Evolutionary conservation across 1,284 basidiomycete genomes (phyloP).

Genomic region (Flammula alnicola): DNA sequence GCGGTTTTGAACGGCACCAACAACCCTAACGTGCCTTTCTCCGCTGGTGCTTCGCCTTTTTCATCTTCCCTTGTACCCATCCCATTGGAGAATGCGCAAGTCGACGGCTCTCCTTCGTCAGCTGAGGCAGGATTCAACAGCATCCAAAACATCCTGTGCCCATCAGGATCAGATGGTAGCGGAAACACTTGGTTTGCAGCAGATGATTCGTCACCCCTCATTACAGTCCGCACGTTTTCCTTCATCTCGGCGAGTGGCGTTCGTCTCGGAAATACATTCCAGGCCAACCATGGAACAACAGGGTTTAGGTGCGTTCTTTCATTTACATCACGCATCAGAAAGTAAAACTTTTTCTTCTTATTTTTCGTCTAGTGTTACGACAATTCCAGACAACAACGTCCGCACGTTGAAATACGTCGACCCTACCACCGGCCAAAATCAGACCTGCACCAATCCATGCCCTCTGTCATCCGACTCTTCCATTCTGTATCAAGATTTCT

Average conservation of each 20-base stretch:
- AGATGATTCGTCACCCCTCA: slow-evolving; percentile 69
- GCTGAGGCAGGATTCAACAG: slow-evolving; percentile 66
- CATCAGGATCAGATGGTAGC: slow-evolving; percentile 76
- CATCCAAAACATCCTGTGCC: slow-evolving; percentile 83
- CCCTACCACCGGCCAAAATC: slow-evolving; percentile 71
- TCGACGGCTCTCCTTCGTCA: slow-evolving; percentile 77
- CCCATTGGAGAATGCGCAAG: slow-evolving; percentile 68
- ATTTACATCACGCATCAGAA: slow-evolving; percentile 8
- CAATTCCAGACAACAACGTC: slow-evolving; percentile 88
- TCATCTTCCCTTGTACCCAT: slow-evolving; percentile 92
- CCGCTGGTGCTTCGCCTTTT: slow-evolving; percentile 74
- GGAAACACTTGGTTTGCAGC: slow-evolving; percentile 86
- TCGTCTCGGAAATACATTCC: slow-evolving; percentile 90
- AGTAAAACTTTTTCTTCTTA: slow-evolving; percentile 5
- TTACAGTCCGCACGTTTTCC: slow-evolving; percentile 78
- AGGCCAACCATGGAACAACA: slow-evolving; percentile 79
- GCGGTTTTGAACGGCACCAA: slow-evolving; percentile 59
- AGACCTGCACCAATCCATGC: slow-evolving; percentile 73
- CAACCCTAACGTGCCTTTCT: slow-evolving; percentile 75
- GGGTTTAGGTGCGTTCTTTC: slow-evolving; percentile 72
- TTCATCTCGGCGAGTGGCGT: slow-evolving; percentile 79
- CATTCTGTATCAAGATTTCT: slow-evolving; percentile 87
- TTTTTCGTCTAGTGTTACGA: slow-evolving; percentile 63
- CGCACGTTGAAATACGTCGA: slow-evolving; percentile 82
- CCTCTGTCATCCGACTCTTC: slow-evolving; percentile 76